Evolutionary conservation across 169 alveolate species (phyloP), one percentile per base, ranked within the genome.

Genomic region (Plasmodium sp.): DNA sequence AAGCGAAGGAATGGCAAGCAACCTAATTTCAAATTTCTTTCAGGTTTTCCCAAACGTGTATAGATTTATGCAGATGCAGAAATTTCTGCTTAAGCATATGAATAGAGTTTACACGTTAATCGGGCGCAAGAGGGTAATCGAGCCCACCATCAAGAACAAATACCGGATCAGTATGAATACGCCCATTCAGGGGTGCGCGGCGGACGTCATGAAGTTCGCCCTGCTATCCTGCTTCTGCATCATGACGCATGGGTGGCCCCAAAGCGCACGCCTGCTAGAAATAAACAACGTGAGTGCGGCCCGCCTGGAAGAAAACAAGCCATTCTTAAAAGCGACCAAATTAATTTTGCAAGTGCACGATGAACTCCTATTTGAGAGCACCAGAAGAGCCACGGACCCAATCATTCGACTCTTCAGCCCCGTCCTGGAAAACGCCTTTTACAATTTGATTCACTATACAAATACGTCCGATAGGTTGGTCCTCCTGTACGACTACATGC

Each of bases 151-250:
- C 16, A 92, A 86, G 84, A 92, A 93, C 90, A 84, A 93, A 56
- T 94, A 90, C 72, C 73, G 97, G 27, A 90, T 91, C 22, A 95
- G 97, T 45, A 96, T 96, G 97, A 96, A 96, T 62, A 94, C 97
- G 41, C 97, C 97, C 39, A 94, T 96, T 48, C 97, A 96, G 86
- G 97, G 97, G 14, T 95, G 95, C 56, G 97, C 97, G 27, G 97
- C 97, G 31, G 97, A 96, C 81, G 85, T 96, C 34, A 94, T 96
- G 96, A 96, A 96, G 79, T 96, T 75, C 84, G 96, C 95, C 31
- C 81, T 93, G 10, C 58, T 82, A 33, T 91, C 95, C 5, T 91
- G 92, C 18, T 72, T 58, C 33, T 34, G 33, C 41, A 73, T 82
- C 31, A 34, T 91, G 39, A 39, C 62, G 2, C 36, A 48, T 48